These are phyloP conservation scores for Paspalum vaginatum DNA, from an alignment of 176 grass and related monocot species.

Conservation along the genomic window DNA sequence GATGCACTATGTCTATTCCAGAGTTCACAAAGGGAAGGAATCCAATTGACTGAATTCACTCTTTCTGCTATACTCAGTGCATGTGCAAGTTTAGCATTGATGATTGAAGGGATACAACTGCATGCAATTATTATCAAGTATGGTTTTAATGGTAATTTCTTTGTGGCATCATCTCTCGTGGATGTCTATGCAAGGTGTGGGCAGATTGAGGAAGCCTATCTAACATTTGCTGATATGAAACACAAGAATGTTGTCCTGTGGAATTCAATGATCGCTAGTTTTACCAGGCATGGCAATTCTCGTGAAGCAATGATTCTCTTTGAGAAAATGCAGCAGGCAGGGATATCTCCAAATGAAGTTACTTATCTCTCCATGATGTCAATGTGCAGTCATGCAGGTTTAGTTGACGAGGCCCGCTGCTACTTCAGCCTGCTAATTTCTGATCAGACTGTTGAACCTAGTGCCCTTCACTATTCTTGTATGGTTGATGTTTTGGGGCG, in stretches of 20 bases:
- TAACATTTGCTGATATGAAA: conserved; percentile 47
- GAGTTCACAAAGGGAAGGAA: conserved; percentile 44
- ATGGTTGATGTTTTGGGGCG: conserved; percentile 70
- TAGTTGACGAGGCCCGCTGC: conserved; percentile 55
- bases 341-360: conserved; percentile 61
- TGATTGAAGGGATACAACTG: conserved; percentile 60
- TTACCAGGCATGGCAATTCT: conserved; percentile 59
- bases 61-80: conserved; percentile 62
- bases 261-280: conserved; percentile 69
- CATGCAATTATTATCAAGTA: conserved; percentile 50
- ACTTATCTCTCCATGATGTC: conserved; percentile 59
- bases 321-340: conserved; percentile 71
- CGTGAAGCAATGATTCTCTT: conserved; percentile 74
- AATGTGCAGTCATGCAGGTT: conserved; percentile 57
- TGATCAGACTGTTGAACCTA: conserved; percentile 51
- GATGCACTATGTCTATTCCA: conserved; percentile 51
- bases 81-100: conserved; percentile 58
- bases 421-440: conserved; percentile 59
- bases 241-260: conserved; percentile 64
- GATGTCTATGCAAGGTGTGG: conserved; percentile 72
- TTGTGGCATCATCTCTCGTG: conserved; percentile 60
- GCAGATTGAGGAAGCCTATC: conserved; percentile 57
- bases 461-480: conserved; percentile 77
- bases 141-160: conserved; percentile 60
- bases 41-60: conserved; percentile 61